These are phyloP conservation scores for Alternaria metachromatica DNA, from an alignment of 2,329 filamentous ascomycete species.

Conservation along the genomic window DNA sequence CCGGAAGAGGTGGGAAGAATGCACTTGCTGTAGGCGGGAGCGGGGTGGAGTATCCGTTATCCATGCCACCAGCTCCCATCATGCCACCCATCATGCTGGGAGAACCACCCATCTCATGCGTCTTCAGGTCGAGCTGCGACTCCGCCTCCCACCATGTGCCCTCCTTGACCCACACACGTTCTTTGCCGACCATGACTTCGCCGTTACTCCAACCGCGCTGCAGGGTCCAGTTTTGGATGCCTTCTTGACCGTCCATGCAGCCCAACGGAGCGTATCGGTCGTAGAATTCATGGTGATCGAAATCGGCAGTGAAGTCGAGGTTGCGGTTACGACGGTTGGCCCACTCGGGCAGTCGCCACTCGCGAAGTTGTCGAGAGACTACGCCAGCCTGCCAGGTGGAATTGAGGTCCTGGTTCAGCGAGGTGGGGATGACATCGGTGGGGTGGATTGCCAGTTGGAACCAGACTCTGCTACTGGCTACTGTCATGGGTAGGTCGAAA, in stretches of 20 bases:
- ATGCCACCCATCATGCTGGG: conserved; percentile 56
- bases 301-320: conserved; percentile 95
- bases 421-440: conserved; percentile 81
- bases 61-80: conserved; percentile 66
- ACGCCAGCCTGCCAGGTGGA: conserved; percentile 94
- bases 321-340: conserved; percentile 89
- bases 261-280: conserved; percentile 82
- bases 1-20: conserved; percentile 69
- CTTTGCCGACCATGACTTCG: conserved; percentile 87
- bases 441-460: conserved; percentile 93
- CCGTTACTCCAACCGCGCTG: conserved; percentile 98
- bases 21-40: conserved; percentile 58
- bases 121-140: conserved; percentile 90
- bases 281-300: conserved; percentile 90
- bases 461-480: conserved; percentile 90
- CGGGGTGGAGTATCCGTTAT: conserved; percentile 75
- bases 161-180: conserved; percentile 96
- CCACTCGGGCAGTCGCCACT: conserved; percentile 96
- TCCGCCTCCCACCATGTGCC: conserved; percentile 97
- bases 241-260: conserved; percentile 88
- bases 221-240: conserved; percentile 91
- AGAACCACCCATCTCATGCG: conserved; percentile 55
- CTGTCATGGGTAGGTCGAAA: conserved; percentile 75
- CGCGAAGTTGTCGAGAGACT: conserved; percentile 88
- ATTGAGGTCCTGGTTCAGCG: conserved; percentile 73